Conservation (phyloP, 371 early-diverging fungal genomes). For the Phascolomyces articulosus region DNA sequence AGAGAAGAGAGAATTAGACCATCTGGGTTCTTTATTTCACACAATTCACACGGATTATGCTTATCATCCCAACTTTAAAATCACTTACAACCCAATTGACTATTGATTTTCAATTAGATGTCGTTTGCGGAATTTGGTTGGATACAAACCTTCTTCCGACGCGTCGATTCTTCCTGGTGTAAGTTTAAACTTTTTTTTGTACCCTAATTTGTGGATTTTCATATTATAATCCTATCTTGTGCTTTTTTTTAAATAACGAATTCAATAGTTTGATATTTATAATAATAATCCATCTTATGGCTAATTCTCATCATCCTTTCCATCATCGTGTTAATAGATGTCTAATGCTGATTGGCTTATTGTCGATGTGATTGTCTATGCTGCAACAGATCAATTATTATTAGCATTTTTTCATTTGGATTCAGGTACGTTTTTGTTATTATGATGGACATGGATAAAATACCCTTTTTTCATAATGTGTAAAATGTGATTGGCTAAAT, state of each 20-base stretch:
- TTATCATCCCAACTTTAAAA: conserved; percentile 14
- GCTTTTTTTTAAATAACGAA: too few relatives aligned
- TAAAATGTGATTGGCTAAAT: conserved; percentile 8
- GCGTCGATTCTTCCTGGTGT: background rate
- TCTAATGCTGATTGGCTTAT: conserved; percentile 34
- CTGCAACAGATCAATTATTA: conserved; percentile 56
- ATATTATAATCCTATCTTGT: too few relatives aligned
- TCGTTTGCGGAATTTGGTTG: conserved; percentile 14
- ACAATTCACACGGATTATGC: conserved; percentile 10
- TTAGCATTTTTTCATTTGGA: conserved; percentile 60
- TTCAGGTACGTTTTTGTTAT: conserved; percentile 10
- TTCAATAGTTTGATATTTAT: too few relatives aligned
- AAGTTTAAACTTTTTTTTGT: background rate
- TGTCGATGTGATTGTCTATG: conserved; percentile 62
- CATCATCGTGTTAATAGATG: conserved; percentile 33
- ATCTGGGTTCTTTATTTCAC: background rate
- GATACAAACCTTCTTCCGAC: conserved; percentile 8
- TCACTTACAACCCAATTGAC: too few relatives aligned
- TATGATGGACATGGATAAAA: background rate
- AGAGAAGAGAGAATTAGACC: background rate
- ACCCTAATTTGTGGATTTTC: too few relatives aligned
- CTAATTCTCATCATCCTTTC: too few relatives aligned
- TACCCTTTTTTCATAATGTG: background rate
- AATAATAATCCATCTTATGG: too few relatives aligned
- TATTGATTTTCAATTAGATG: conserved; percentile 11